A percentile compares a stretch with the other conserved stretches of the same genome.
phyloP scores from a whole-genome alignment of 257 asterid species.

The Nicotiana knightiana region DNA sequence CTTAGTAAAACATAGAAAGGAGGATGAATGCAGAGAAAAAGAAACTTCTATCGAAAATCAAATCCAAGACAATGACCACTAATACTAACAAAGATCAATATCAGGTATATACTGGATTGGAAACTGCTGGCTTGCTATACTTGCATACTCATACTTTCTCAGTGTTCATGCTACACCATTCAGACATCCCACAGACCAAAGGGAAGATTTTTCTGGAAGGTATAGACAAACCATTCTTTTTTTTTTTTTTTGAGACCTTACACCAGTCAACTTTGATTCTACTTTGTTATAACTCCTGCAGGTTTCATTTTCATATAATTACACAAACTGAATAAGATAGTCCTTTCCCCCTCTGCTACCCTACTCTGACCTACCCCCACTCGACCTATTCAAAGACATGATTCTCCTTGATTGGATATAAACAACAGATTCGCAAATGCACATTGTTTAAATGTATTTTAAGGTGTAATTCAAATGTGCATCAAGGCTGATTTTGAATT shows the following conservation, averaged over 20 bases:
- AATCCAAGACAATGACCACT: neutral
- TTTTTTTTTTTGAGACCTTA: neutral
- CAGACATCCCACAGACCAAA: neutral
- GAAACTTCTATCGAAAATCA: neutral
- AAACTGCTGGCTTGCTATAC: neutral
- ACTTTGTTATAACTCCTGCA: neutral
- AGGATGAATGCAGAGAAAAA: neutral
- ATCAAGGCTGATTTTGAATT: neutral
- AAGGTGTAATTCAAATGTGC: neutral
- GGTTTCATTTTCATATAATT: neutral
- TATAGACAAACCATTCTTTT: neutral
- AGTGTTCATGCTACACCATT: neutral
- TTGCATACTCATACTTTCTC: neutral
- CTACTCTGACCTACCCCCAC: neutral
- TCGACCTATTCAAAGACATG: neutral
- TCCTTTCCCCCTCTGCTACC: neutral
- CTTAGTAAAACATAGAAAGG: neutral
- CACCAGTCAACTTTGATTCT: neutral
- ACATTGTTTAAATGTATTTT: neutral
- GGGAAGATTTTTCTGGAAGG: neutral
- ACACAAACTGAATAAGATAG: neutral
- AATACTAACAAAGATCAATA: neutral
- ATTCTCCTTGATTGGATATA: neutral
- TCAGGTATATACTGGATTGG: neutral
- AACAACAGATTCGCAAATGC: neutral